Conservation (phyloP, 805 yeast species). For the Saccharomycopsis olivae region DNA sequence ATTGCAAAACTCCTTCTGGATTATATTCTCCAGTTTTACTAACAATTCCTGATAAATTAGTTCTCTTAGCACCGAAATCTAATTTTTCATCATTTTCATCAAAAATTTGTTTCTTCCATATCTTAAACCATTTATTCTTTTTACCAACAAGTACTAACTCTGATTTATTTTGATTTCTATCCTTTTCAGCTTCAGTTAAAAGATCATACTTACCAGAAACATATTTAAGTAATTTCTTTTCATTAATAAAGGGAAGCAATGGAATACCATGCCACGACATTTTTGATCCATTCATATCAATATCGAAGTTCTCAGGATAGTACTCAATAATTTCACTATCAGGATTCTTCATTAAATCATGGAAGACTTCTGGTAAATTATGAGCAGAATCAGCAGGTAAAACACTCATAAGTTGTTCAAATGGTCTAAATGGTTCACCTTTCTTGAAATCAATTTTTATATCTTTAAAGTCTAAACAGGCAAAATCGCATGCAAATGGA, state of each 20-base stretch:
- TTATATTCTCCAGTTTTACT: constrained; percentile 25
- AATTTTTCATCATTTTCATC: constrained; percentile 22
- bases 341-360: constrained; percentile 70
- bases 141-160: constrained; percentile 64
- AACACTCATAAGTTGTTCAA: constrained; percentile 90
- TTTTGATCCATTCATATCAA: constrained; percentile 93
- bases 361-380: constrained; percentile 69
- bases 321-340: constrained; percentile 82
- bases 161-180: constrained; percentile 59
- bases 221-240: constrained; percentile 52
- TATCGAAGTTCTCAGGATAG: constrained; percentile 77
- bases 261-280: constrained; percentile 96
- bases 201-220: constrained; percentile 55
- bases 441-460: constrained; percentile 45
- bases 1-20: constrained; percentile 27
- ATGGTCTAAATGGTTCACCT: constrained; percentile 82
- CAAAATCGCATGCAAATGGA: constrained; percentile 89
- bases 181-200: constrained; percentile 55
- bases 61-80: constrained; percentile 19
- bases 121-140: constrained; percentile 35
- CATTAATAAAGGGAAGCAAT: constrained; percentile 83
- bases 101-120: constrained; percentile 24
- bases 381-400: constrained; percentile 90
- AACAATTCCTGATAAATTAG: constrained; percentile 27
- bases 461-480: constrained; percentile 33